phyloP scores from a whole-genome alignment of 805 yeast genomes.

The Nakazawaea ernobii region DNA sequence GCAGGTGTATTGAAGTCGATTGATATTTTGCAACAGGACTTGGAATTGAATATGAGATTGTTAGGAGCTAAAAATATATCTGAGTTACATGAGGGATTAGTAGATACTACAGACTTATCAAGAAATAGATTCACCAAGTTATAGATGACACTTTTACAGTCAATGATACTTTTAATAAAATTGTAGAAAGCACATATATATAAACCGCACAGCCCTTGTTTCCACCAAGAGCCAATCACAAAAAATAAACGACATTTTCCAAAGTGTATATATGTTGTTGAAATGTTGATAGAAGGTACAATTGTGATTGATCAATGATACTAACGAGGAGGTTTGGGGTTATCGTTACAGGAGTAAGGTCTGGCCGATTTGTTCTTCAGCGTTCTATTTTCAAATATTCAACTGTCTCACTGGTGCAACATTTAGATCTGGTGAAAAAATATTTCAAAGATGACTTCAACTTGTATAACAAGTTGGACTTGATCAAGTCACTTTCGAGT shows the following conservation, averaged over 20 bases:
- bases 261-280: neutral
- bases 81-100: slow-evolving; percentile 35
- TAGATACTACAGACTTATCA: slow-evolving; percentile 24
- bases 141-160: no score
- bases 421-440: slow-evolving; percentile 1
- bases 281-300: no score
- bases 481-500: neutral
- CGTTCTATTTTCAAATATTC: neutral
- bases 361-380: neutral
- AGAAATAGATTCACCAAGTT: neutral
- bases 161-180: no score
- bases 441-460: slow-evolving; percentile 7
- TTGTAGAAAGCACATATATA: no score
- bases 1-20: slow-evolving; percentile 64
- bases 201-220: neutral
- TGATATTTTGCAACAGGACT: slow-evolving; percentile 54
- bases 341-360: neutral
- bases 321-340: neutral
- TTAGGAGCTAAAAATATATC: slow-evolving; percentile 50
- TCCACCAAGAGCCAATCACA: neutral
- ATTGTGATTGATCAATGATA: no score
- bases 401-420: neutral
- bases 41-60: slow-evolving; percentile 59
- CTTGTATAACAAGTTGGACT: slow-evolving; percentile 4
- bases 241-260: neutral